These are phyloP conservation scores for Fusarium dimerum DNA, from an alignment of 2,329 filamentous ascomycete species.

Conservation along the genomic window DNA sequence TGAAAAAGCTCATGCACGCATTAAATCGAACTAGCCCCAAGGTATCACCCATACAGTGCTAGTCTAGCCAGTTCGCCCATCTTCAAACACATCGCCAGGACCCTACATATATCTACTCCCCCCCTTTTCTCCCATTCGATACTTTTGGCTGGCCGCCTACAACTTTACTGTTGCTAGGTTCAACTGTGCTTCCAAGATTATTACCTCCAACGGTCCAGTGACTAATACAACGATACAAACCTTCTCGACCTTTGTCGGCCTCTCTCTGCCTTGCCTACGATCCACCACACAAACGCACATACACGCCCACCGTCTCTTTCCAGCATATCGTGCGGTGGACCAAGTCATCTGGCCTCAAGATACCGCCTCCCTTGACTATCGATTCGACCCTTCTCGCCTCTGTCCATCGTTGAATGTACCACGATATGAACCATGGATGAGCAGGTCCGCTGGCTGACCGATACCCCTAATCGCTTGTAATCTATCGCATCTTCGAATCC, in stretches of 20 bases:
- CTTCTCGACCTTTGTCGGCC: slow-evolving; percentile 7
- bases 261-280: slow-evolving; percentile 8
- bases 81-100: slow-evolving; percentile 7
- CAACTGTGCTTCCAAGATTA: slow-evolving; percentile 18
- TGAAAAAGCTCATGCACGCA: not conserved
- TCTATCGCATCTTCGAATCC: slow-evolving; percentile 16
- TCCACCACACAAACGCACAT: not conserved
- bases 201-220: slow-evolving; percentile 16
- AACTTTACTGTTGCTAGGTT: slow-evolving; percentile 9
- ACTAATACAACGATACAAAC: not conserved
- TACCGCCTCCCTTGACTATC: slow-evolving; percentile 7
- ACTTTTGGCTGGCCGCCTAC: slow-evolving; percentile 18
- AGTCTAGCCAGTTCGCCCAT: slow-evolving; percentile 9
- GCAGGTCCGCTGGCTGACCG: slow-evolving; percentile 35
- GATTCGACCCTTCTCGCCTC: slow-evolving; percentile 2
- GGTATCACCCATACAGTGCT: not conserved
- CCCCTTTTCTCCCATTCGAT: slow-evolving; percentile 4
- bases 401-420: slow-evolving; percentile 1
- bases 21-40: not conserved
- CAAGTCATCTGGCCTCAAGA: not conserved
- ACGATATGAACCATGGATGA: slow-evolving; percentile 37
- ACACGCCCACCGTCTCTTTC: no score
- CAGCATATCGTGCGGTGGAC: slow-evolving; percentile 2
- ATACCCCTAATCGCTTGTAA: slow-evolving; percentile 34
- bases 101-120: not conserved